Conservation (phyloP, 148 eudicot species). For the Fagopyrum esculentum region DNA sequence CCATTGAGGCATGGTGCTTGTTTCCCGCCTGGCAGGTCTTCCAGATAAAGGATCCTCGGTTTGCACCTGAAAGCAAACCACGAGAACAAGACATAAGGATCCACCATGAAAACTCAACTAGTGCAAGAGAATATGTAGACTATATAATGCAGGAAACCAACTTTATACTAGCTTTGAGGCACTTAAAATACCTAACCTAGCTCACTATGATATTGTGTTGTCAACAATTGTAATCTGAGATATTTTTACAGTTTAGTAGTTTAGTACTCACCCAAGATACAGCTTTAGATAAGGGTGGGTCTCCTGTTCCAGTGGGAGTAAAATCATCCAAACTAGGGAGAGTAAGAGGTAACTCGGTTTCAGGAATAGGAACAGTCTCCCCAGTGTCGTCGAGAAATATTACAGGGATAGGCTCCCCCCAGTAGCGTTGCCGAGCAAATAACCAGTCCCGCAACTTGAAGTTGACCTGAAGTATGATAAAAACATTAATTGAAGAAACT, state of each 20-base stretch:
- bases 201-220: background rate
- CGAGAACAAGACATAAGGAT: background rate
- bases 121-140: background rate
- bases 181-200: background rate
- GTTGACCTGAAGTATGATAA: constrained; percentile 50
- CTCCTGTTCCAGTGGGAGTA: constrained; percentile 98
- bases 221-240: background rate
- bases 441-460: constrained; percentile 97
- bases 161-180: background rate
- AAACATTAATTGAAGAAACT: background rate
- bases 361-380: constrained; percentile 70
- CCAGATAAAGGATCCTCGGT: constrained; percentile 65
- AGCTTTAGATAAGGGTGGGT: constrained; percentile 93
- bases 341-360: constrained; percentile 75
- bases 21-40: constrained; percentile 75
- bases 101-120: background rate
- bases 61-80: constrained; percentile 47
- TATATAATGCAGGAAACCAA: background rate
- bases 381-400: constrained; percentile 54
- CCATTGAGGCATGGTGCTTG: constrained; percentile 99
- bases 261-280: constrained; percentile 58
- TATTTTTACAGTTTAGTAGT: background rate
- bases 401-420: constrained; percentile 99
- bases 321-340: constrained; percentile 99
- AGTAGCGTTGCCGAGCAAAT: constrained; percentile 94